Conservation (phyloP, 306 rosid species). For the Argentina anserina region DNA sequence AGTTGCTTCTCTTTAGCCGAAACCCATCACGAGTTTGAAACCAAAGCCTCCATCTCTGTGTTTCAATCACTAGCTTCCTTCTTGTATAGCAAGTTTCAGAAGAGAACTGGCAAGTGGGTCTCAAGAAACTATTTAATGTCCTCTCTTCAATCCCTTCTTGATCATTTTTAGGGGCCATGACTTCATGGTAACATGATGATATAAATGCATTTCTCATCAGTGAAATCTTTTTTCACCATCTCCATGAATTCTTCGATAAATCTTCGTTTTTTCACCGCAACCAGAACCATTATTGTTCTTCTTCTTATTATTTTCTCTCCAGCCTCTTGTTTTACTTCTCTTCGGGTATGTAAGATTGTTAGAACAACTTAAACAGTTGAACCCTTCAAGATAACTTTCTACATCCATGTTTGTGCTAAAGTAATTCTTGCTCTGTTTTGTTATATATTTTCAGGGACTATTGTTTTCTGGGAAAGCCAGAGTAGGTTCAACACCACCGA, state of each 20-base stretch:
- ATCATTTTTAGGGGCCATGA: conserved; percentile 23
- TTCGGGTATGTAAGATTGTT: conserved; percentile 35
- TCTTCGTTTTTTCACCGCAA: conserved; percentile 20
- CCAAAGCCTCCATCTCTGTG: conserved; percentile 5
- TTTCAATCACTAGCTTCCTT: conserved; percentile 7
- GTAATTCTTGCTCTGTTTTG: background rate
- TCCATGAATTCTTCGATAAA: conserved; percentile 31
- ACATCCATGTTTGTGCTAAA: background rate
- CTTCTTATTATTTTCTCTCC: conserved; percentile 34
- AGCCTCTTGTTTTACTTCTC: conserved; percentile 41
- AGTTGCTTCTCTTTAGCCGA: conserved; percentile 20
- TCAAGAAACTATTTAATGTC: conserved; percentile 24
- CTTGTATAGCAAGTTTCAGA: conserved; percentile 27
- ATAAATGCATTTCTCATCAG: conserved; percentile 10
- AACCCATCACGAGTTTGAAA: conserved; percentile 16
- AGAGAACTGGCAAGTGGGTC: conserved; percentile 33
- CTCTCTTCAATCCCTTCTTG: conserved; percentile 11
- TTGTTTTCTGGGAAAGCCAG: conserved; percentile 62
- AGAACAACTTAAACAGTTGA: background rate
- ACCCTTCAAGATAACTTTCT: background rate
- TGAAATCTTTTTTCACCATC: conserved; percentile 26
- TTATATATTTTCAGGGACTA: conserved; percentile 41
- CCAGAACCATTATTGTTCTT: conserved; percentile 33
- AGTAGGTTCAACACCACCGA: conserved; percentile 91
- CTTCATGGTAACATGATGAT: conserved; percentile 34